These are phyloP conservation scores for Diplosphaera chodatii DNA, from an alignment of 139 green algal genomes.

Conservation along the genomic window DNA sequence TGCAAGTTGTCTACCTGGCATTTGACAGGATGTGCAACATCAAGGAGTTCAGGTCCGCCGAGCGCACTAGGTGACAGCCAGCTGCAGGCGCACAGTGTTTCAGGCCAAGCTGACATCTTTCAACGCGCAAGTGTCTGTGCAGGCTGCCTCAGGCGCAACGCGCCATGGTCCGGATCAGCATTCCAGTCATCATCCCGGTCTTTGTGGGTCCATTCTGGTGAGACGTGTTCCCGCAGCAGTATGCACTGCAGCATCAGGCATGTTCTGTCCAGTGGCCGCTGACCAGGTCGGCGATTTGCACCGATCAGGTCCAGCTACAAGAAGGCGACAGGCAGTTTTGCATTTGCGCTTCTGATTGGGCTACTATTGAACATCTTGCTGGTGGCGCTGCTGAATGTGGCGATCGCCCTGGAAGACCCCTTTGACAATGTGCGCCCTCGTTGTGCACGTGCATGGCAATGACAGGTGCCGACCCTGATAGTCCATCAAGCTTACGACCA, in stretches of 20 bases:
- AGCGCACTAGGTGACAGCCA: background rate
- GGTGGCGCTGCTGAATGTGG: constrained; percentile 37
- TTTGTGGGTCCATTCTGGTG: constrained; percentile 54
- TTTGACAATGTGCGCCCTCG: constrained; percentile 41
- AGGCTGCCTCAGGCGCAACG: constrained; percentile 20
- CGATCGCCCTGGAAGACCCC: constrained; percentile 47
- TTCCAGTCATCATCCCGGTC: constrained; percentile 42
- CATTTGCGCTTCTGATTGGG: constrained; percentile 36
- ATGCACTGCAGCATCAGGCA: too few relatives aligned
- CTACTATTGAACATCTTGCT: constrained; percentile 33
- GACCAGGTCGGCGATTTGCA: too few relatives aligned
- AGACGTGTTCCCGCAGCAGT: too few relatives aligned
- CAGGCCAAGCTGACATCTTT: background rate
- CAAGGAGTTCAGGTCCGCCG: constrained; percentile 42
- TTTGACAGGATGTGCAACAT: constrained; percentile 41
- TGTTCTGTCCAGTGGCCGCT: too few relatives aligned
- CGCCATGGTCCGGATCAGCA: constrained; percentile 29
- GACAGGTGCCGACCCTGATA: too few relatives aligned
- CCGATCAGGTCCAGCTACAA: background rate
- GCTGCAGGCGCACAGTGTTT: too few relatives aligned
- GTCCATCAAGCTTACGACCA: too few relatives aligned
- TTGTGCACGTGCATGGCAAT: too few relatives aligned
- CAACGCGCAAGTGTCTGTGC: background rate
- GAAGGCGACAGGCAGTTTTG: constrained; percentile 23
- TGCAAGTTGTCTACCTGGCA: constrained; percentile 15